phyloP scores from a whole-genome alignment of 352 stramenopile genomes.

The Phytophthora chlamydospora region DNA sequence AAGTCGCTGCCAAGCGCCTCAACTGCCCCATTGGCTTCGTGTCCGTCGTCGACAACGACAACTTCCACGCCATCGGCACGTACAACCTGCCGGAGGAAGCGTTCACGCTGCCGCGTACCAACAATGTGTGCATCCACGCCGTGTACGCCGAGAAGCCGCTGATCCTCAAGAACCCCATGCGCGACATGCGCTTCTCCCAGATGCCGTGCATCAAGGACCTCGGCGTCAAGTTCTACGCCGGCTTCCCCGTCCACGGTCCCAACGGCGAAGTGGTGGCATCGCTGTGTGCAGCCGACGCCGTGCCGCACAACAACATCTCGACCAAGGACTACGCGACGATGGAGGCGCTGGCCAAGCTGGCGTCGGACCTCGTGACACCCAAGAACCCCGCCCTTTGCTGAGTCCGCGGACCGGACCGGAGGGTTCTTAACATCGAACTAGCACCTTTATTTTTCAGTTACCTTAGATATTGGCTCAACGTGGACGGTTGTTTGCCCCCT shows the following conservation, averaged over 20 bases:
- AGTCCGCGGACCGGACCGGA: slow-evolving; percentile 2
- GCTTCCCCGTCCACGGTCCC: slow-evolving; percentile 56
- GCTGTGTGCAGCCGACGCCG: slow-evolving; percentile 50
- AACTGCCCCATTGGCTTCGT: slow-evolving; percentile 70
- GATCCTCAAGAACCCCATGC: slow-evolving; percentile 69
- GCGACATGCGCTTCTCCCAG: slow-evolving; percentile 73
- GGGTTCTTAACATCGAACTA: neutral
- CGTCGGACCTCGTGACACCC: slow-evolving; percentile 43
- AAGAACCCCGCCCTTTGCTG: slow-evolving; percentile 21
- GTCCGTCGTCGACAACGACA: slow-evolving; percentile 56
- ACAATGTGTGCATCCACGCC: slow-evolving; percentile 62
- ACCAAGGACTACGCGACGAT: slow-evolving; percentile 83
- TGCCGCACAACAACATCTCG: slow-evolving; percentile 62
- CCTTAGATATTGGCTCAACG: too few species aligned
- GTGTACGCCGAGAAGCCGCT: slow-evolving; percentile 70
- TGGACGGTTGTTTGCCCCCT: neutral
- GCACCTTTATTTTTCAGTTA: slow-evolving; percentile 10
- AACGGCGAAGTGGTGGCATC: slow-evolving; percentile 63
- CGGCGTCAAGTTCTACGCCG: slow-evolving; percentile 75
- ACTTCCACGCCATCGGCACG: slow-evolving; percentile 58
- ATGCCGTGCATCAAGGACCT: slow-evolving; percentile 54
- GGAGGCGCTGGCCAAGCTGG: slow-evolving; percentile 60
- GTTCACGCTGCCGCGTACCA: slow-evolving; percentile 39
- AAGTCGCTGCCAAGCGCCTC: slow-evolving; percentile 64
- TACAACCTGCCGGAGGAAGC: slow-evolving; percentile 47